Evolutionary conservation across 495 filamentous ascomycete species (phyloP), one percentile per base, ranked within the genome.

Genomic region (Arthonia radiata): DNA sequence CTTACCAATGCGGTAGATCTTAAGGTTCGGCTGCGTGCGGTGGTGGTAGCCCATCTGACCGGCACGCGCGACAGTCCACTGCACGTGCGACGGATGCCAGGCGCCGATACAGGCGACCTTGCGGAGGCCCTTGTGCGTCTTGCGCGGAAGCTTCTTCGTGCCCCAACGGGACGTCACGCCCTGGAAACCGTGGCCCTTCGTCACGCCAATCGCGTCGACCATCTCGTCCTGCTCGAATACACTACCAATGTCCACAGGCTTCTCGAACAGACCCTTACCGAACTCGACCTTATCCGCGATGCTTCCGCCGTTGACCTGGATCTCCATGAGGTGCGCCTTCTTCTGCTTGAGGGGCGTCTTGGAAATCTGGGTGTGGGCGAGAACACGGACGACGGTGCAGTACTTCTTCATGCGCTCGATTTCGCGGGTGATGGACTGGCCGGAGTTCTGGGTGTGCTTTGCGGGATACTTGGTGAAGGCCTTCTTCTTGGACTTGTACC

Each of bases 401-500:
- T 94, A 99, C 64, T 92, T 93, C 78, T 91, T 91, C 63, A 99
- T 93, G 56, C 89, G 82, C 68, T 92, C 83, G 41, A 94, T 73
- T 59, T 99, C 89, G 52, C 76, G 73, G 52, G 71, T 77, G 61
- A 97, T 72, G 39, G 78, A 74, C 42, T 77, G 60, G 43, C 77
- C 83, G 56, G 47, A 69, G 61, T 57, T 72, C 54, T 91, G 81
- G 40, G 89, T 74, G 72, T 94, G 78, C 68, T 90, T 83, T 78
- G 93, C 94, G 66, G 89, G 76, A 59, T 99, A 99, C 67, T 89
- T 92, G 64, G 89, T 99, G 67, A 94, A 99, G 31, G 89, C 89
- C 81, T 99, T 99, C 78, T 92, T 94, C 82, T 99, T 99, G 66
- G 66, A 75, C 67, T 89, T 90, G 76, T 99, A 99, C 89, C 89